Evolutionary conservation across 2,329 filamentous ascomycete species (phyloP).

Genomic region (Tympanopsis confertula): DNA sequence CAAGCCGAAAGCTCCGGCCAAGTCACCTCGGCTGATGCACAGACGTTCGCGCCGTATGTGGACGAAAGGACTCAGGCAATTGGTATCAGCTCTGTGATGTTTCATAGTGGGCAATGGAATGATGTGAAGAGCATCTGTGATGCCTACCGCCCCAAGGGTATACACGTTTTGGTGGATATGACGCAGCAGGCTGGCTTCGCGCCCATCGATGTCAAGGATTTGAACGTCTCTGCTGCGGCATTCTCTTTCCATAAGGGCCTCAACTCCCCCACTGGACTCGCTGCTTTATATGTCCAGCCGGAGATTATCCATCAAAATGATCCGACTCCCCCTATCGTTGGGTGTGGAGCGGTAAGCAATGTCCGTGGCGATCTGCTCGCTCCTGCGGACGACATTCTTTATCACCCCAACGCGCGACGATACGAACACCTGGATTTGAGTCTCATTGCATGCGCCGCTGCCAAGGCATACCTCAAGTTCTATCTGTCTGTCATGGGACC

Average conservation of each 20-base stretch:
- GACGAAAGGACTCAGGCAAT: constrained; percentile 16
- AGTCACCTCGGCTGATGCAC: constrained; percentile 6
- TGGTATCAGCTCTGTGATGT: constrained; percentile 18
- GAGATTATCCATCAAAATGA: constrained; percentile 8
- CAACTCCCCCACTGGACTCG: constrained; percentile 16
- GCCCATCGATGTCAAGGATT: constrained; percentile 11
- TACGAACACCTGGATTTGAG: constrained; percentile 18
- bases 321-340: constrained; percentile 14
- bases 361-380: constrained; percentile 9
- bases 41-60: constrained; percentile 15
- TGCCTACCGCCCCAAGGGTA: constrained; percentile 10
- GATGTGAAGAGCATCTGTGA: constrained; percentile 14
- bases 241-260: constrained; percentile 20
- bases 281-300: constrained; percentile 14
- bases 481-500: constrained; percentile 13
- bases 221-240: constrained; percentile 15
- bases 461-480: constrained; percentile 11
- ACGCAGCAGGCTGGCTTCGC: constrained; percentile 20
- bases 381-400: constrained; percentile 6
- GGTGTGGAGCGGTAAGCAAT: constrained; percentile 10
- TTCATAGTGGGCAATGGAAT: constrained; percentile 18
- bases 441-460: constrained; percentile 10
- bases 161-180: constrained; percentile 17
- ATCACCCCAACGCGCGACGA: constrained; percentile 11
- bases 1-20: constrained; percentile 2